These are phyloP conservation scores for Globisporangium polare DNA, from an alignment of 352 stramenopile genomes.

Conservation along the genomic window DNA sequence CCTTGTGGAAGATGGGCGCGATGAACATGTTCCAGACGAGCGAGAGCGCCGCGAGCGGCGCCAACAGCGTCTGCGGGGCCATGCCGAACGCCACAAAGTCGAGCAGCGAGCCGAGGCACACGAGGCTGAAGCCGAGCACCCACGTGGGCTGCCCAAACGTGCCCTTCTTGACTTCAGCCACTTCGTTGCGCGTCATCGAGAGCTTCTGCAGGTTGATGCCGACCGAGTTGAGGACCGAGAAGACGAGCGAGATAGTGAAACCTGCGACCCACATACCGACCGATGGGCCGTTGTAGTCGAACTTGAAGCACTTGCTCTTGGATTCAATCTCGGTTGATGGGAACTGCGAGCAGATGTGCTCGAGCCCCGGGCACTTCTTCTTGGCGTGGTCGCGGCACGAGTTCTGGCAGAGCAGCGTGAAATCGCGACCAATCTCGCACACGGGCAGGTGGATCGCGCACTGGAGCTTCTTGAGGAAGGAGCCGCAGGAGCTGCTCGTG, in stretches of 20 bases:
- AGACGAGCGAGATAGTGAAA: slow-evolving; percentile 85
- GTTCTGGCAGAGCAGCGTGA: slow-evolving; percentile 50
- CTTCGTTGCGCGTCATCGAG: slow-evolving; percentile 75
- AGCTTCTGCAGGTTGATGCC: slow-evolving; percentile 92
- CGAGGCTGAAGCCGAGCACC: slow-evolving; percentile 83
- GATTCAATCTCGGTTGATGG: slow-evolving; percentile 40
- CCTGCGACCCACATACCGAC: slow-evolving; percentile 85
- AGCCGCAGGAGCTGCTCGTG: slow-evolving; percentile 51
- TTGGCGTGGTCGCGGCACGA: slow-evolving; percentile 62
- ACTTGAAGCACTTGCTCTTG: slow-evolving; percentile 80
- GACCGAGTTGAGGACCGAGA: slow-evolving; percentile 87
- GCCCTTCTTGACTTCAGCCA: slow-evolving; percentile 57
- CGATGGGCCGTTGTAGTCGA: slow-evolving; percentile 60
- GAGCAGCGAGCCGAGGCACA: slow-evolving; percentile 78
- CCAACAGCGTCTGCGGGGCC: slow-evolving; percentile 88
- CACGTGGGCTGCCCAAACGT: slow-evolving; percentile 86
- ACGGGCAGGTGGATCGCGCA: slow-evolving; percentile 76
- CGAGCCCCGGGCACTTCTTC: slow-evolving; percentile 59
- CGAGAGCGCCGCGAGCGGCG: slow-evolving; percentile 82
- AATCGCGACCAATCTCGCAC: slow-evolving; percentile 76
- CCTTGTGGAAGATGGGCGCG: slow-evolving; percentile 86
- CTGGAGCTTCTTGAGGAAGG: slow-evolving; percentile 53
- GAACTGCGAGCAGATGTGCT: slow-evolving; percentile 49
- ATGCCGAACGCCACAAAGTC: slow-evolving; percentile 92
- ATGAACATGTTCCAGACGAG: slow-evolving; percentile 93